A percentile compares a stretch with the other conserved stretches of the same genome.
Conservation (phyloP, 2,329 filamentous ascomycete genomes). For the Metarhizium guizhouense region DNA sequence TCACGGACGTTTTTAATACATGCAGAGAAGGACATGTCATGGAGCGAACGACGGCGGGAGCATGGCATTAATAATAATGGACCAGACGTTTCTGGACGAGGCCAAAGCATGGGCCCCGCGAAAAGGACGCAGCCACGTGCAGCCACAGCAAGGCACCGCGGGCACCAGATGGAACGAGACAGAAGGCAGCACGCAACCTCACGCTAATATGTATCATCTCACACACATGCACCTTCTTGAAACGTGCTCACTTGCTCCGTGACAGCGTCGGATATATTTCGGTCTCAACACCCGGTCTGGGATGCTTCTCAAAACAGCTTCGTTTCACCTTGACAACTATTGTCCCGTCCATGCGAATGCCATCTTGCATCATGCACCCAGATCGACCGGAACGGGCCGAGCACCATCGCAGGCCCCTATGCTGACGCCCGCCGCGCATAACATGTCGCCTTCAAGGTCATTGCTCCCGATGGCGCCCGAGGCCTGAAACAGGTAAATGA, state of each 20-base stretch:
- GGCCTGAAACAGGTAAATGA: neutral
- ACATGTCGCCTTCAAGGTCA: too few relatives aligned
- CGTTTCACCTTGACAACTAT: neutral
- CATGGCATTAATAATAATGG: neutral
- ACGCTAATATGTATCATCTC: too few relatives aligned
- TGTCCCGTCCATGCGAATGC: neutral
- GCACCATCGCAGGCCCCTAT: neutral
- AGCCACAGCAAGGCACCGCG: neutral
- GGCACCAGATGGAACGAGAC: too few relatives aligned
- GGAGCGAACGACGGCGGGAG: too few relatives aligned
- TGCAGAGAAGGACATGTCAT: too few relatives aligned
- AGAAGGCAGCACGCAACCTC: neutral
- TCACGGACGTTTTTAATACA: too few relatives aligned
- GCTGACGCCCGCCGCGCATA: too few relatives aligned
- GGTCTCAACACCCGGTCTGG: too few relatives aligned
- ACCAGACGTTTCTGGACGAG: neutral
- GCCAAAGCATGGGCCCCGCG: neutral
- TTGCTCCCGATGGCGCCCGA: too few relatives aligned
- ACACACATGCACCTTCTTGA: neutral
- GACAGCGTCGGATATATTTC: too few relatives aligned
- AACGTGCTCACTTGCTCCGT: neutral
- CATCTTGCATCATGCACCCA: neutral
- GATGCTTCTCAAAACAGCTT: too few relatives aligned
- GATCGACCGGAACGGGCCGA: neutral
- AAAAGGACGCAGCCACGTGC: conserved; percentile 3